These are phyloP conservation scores for Fusarium luffae DNA, from an alignment of 2,329 filamentous ascomycete genomes.

Conservation along the genomic window DNA sequence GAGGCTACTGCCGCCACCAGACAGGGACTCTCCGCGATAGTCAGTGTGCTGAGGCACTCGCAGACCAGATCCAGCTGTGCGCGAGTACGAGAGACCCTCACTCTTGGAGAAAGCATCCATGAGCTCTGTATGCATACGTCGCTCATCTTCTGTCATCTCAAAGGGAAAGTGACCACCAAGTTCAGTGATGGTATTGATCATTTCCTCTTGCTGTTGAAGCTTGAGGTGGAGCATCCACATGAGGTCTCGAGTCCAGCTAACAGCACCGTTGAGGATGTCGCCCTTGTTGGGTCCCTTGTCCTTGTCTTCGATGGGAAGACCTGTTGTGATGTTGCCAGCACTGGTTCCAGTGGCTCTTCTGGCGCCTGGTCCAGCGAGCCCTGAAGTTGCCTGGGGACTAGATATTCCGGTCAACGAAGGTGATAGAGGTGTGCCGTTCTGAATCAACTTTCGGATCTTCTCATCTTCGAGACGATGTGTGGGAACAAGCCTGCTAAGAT, in stretches of 20 bases:
- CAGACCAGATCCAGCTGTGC: slow-evolving; percentile 83
- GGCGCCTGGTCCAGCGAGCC: slow-evolving; percentile 85
- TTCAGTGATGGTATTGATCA: slow-evolving; percentile 78
- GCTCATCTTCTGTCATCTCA: slow-evolving; percentile 89
- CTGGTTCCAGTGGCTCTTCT: slow-evolving; percentile 78
- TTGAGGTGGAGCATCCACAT: slow-evolving; percentile 97
- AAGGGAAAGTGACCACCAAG: slow-evolving; percentile 83
- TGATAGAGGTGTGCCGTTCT: slow-evolving; percentile 90
- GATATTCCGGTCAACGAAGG: slow-evolving; percentile 79
- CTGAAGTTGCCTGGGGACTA: slow-evolving; percentile 81
- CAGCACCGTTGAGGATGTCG: slow-evolving; percentile 95
- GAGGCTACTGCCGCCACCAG: slow-evolving; percentile 55
- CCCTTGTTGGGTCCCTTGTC: slow-evolving; percentile 99
- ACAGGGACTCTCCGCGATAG: slow-evolving; percentile 81
- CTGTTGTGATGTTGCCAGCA: slow-evolving; percentile 87
- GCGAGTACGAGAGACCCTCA: slow-evolving; percentile 85
- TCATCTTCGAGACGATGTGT: slow-evolving; percentile 94
- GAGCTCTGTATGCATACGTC: slow-evolving; percentile 93
- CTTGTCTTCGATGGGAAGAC: slow-evolving; percentile 93
- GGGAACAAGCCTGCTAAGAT: slow-evolving; percentile 92
- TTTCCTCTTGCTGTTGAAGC: slow-evolving; percentile 88
- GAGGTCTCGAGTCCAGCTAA: slow-evolving; percentile 95
- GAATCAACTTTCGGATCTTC: slow-evolving; percentile 93
- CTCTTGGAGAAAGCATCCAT: slow-evolving; percentile 88
- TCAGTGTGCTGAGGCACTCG: slow-evolving; percentile 95